Base-by-base conservation (phyloP, 2,329 filamentous ascomycete species). In the Bipolaris cookei region DNA sequence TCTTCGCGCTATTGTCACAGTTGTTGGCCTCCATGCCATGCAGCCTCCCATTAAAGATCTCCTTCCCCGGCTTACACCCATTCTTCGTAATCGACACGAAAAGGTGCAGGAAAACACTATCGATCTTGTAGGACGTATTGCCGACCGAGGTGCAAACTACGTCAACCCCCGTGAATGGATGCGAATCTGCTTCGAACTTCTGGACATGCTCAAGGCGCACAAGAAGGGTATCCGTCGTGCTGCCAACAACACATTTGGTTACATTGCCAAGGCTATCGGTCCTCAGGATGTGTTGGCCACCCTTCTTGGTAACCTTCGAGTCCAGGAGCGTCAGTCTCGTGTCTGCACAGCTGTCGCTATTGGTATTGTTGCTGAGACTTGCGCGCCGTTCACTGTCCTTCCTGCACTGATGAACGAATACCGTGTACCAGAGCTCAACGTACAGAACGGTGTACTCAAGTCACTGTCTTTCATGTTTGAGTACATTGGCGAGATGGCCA, bases 81-180 rank as follows among this genome's bases (percentile, higher is more conserved):
- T 99, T 75, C 84, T 99, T 51, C 91, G 95, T 74, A 99, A 99
- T 79, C 90, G 95, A 63, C 95, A 99, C 80, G 95, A 99, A 75
- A 99, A 99, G 79, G 96, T 99, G 41, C 95, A 99, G 76, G 95
- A 99, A 73, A 99, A 99, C 78, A 98, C 95, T 0, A 98, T 99
- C 69, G 95, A 99, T 76, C 84, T 99, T 2, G 95, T 99, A 18
- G 95, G 95, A 54, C 94, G 95, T 83, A 98, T 99, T 68, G 95
- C 96, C 14, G 95, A 99, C 78, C 90, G 95, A 65, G 96, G 95
- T 1, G 93, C 95, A 1, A 95, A 99, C 78, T 94, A 90, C 62
- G 95, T 99, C 74, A 97, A 97, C 73, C 93, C 95, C 13, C 87
- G 95, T 71, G 95, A 99, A 79, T 99, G 95, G 95, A 99, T 99